Conservation (phyloP, 441 rosid genomes). For the Sinapis alba region DNA sequence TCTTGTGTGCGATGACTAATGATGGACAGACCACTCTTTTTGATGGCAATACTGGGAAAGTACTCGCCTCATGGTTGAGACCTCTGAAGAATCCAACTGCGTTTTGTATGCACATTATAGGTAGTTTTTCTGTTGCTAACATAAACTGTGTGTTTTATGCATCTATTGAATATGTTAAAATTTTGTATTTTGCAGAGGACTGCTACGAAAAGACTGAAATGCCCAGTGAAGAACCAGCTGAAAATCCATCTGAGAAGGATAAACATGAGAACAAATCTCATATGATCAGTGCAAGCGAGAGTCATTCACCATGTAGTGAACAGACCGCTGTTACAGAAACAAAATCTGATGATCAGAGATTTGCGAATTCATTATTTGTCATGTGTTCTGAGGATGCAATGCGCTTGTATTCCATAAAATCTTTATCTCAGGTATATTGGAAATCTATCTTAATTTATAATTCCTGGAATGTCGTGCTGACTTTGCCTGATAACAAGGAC, state of each 20-base stretch:
- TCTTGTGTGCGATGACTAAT: slow-evolving; percentile 53
- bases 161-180: slow-evolving; percentile 6
- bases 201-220: slow-evolving; percentile 41
- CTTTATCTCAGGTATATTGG: slow-evolving; percentile 60
- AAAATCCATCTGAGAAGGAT: slow-evolving; percentile 37
- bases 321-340: slow-evolving; percentile 42
- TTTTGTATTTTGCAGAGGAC: slow-evolving; percentile 51
- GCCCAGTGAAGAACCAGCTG: slow-evolving; percentile 37
- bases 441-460: slow-evolving; percentile 26
- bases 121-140: slow-evolving; percentile 43
- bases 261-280: slow-evolving; percentile 45
- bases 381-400: slow-evolving; percentile 68
- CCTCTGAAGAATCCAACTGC: slow-evolving; percentile 49
- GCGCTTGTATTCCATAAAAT: slow-evolving; percentile 53
- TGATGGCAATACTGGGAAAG: slow-evolving; percentile 60
- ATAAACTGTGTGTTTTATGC: slow-evolving; percentile 10
- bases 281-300: slow-evolving; percentile 37
- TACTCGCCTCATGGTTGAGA: slow-evolving; percentile 46
- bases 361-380: slow-evolving; percentile 44
- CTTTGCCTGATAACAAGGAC: slow-evolving; percentile 32
- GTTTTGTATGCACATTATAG: slow-evolving; percentile 62
- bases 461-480: slow-evolving; percentile 27
- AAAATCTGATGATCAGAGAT: slow-evolving; percentile 39
- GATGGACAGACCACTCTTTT: slow-evolving; percentile 56
- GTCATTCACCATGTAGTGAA: slow-evolving; percentile 43